A percentile compares a stretch with the other conserved stretches of the same genome.
These are phyloP conservation scores for Mucor mucedo DNA, from an alignment of 371 early-diverging fungal species.

Conservation along the genomic window DNA sequence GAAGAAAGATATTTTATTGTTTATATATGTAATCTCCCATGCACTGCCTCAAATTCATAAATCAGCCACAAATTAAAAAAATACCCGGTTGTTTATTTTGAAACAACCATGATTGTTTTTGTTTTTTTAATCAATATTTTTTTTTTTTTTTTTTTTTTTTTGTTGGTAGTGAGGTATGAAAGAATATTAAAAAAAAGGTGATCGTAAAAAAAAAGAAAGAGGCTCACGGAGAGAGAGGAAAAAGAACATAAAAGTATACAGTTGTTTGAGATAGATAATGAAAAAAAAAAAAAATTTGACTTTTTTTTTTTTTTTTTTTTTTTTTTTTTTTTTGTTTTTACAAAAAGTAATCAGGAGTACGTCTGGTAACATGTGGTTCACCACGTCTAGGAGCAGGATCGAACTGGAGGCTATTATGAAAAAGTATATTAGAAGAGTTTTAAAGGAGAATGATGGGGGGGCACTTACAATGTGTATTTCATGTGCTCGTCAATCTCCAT, in stretches of 20 bases:
- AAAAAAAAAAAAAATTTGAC: background rate
- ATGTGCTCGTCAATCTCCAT: slow-evolving; percentile 94
- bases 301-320: slow-evolving; percentile 4
- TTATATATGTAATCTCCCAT: no score
- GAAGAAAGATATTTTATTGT: no score
- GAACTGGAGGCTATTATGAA: slow-evolving; percentile 84
- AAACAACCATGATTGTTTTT: background rate
- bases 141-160: slow-evolving; percentile 2
- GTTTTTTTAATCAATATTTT: background rate
- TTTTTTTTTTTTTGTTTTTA: no score
- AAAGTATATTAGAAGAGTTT: background rate
- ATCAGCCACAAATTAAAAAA: background rate
- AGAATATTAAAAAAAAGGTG: background rate
- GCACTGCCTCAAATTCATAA: no score
- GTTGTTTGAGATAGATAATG: background rate
- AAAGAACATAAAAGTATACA: background rate
- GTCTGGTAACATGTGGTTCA: slow-evolving; percentile 97
- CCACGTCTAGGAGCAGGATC: slow-evolving; percentile 98
- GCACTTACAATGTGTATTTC: slow-evolving; percentile 88
- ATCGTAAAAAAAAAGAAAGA: background rate
- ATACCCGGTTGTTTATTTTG: background rate
- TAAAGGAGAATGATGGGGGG: no score
- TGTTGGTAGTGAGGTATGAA: background rate
- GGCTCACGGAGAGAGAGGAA: no score
- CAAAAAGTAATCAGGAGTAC: slow-evolving; percentile 99